Conservation (phyloP, 2,329 filamentous ascomycete genomes). For the Cladosporium sp. region DNA sequence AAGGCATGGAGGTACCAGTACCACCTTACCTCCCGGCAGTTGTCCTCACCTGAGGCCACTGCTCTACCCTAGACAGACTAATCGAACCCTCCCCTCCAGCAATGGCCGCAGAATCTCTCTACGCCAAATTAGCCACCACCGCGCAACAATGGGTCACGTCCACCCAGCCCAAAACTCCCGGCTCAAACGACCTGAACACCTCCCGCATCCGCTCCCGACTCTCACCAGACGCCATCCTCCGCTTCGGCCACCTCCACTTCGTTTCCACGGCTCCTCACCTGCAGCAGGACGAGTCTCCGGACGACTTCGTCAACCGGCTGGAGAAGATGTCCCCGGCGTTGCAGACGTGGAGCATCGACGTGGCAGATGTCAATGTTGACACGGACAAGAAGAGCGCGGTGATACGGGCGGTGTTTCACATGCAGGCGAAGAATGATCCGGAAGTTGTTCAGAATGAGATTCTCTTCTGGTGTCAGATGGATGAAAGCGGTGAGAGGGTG, state of each 20-base stretch:
- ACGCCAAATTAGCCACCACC: slow-evolving; percentile 16
- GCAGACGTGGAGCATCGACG: slow-evolving; percentile 22
- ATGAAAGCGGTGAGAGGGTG: slow-evolving; percentile 23
- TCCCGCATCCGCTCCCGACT: slow-evolving; percentile 20
- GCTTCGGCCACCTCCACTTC: slow-evolving; percentile 31
- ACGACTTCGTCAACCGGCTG: slow-evolving; percentile 25
- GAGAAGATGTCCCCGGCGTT: slow-evolving; percentile 22
- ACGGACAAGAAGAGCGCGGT: slow-evolving; percentile 21
- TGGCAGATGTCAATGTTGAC: slow-evolving; percentile 28
- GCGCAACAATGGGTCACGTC: slow-evolving; percentile 18
- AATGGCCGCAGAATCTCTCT: slow-evolving; percentile 11
- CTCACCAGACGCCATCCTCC: slow-evolving; percentile 20
- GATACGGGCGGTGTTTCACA: slow-evolving; percentile 25
- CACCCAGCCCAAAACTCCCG: slow-evolving; percentile 14
- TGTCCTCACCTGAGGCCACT: too few species aligned
- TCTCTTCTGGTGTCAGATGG: slow-evolving; percentile 31
- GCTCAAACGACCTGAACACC: slow-evolving; percentile 20
- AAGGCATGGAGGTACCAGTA: too few species aligned
- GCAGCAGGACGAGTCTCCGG: slow-evolving; percentile 18
- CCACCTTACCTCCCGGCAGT: too few species aligned
- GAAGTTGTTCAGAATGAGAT: slow-evolving; percentile 30
- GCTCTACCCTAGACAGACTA: too few species aligned
- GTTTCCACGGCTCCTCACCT: slow-evolving; percentile 22
- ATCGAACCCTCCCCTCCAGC: not conserved
- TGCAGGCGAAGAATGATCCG: slow-evolving; percentile 22